Evolutionary conservation across 2,329 filamentous ascomycete genomes (phyloP).

Genomic region (Cladophialophora exuberans): DNA sequence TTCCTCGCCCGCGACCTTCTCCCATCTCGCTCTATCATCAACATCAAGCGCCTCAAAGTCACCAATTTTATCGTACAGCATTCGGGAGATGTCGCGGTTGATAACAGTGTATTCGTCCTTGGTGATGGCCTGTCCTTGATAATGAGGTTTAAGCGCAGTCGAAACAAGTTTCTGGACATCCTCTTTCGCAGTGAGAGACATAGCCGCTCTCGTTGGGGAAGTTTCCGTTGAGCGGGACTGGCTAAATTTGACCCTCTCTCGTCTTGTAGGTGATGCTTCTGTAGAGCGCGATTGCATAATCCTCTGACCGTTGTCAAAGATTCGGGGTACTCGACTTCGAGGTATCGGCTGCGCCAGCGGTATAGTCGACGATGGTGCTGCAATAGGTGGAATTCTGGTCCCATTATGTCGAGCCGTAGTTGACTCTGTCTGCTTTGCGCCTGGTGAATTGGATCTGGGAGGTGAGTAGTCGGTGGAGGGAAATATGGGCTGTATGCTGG

Average conservation of each 20-base stretch:
- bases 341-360: constrained; percentile 31
- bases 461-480: constrained; percentile 76
- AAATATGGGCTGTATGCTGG: constrained; percentile 72
- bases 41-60: constrained; percentile 64
- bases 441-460: constrained; percentile 54
- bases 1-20: constrained; percentile 75
- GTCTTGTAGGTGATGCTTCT: constrained; percentile 69
- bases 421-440: constrained; percentile 13
- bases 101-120: constrained; percentile 91
- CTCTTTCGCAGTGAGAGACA: constrained; percentile 83
- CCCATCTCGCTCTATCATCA: constrained; percentile 69
- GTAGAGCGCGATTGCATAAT: constrained; percentile 56
- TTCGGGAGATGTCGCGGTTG: constrained; percentile 85
- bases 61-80: constrained; percentile 73
- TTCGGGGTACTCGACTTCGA: constrained; percentile 27
- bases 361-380: constrained; percentile 6
- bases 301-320: constrained; percentile 34
- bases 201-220: constrained; percentile 67
- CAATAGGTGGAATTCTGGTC: neutral
- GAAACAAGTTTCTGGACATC: constrained; percentile 89
- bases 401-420: constrained; percentile 11
- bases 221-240: constrained; percentile 60
- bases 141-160: constrained; percentile 78
- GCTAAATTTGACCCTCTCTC: neutral
- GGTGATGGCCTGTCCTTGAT: constrained; percentile 75